Percentiles rank a stretch among this genome's conserved stretches.
These are phyloP conservation scores for Huntiella bhutanensis DNA, from an alignment of 2,329 filamentous ascomycete species.

Conservation along the genomic window DNA sequence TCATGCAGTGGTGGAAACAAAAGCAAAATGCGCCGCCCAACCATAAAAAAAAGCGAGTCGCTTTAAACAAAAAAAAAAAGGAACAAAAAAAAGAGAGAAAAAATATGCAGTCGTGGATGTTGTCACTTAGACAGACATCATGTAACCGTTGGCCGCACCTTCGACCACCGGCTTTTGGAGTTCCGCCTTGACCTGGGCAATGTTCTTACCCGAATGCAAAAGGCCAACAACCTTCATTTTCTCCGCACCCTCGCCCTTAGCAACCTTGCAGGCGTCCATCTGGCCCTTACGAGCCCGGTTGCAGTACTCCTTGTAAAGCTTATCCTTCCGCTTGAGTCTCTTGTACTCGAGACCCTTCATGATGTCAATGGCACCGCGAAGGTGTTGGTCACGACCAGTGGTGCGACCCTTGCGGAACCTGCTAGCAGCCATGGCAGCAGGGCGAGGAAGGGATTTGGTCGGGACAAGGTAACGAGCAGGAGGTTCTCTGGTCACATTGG, in stretches of 20 bases:
- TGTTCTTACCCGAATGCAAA: conserved; percentile 64
- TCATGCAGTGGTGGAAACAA: conserved; percentile 1
- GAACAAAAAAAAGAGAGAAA: background rate
- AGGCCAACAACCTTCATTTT: conserved; percentile 71
- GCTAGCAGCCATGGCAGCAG: conserved; percentile 43
- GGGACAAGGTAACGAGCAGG: conserved; percentile 3
- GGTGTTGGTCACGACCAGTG: conserved; percentile 37
- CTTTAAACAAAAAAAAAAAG: conserved; percentile 1
- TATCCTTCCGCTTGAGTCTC: conserved; percentile 79
- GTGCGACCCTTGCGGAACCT: conserved; percentile 27
- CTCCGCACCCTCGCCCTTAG: conserved; percentile 74
- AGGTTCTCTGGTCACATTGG: conserved; percentile 39
- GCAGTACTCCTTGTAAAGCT: conserved; percentile 77
- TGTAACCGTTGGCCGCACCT: conserved; percentile 41
- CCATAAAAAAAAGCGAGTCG: background rate
- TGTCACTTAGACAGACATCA: conserved; percentile 45
- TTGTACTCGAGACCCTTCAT: conserved; percentile 93
- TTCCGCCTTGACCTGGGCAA: conserved; percentile 19
- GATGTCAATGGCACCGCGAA: conserved; percentile 90
- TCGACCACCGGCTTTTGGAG: conserved; percentile 5
- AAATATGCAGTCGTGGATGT: background rate
- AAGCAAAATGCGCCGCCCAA: no score
- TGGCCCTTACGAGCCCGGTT: conserved; percentile 58
- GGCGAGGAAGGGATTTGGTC: conserved; percentile 74
- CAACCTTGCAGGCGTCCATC: conserved; percentile 42